Conservation (phyloP, 2,329 filamentous ascomycete species). For the Stagonosporopsis cucurbitacearum region DNA sequence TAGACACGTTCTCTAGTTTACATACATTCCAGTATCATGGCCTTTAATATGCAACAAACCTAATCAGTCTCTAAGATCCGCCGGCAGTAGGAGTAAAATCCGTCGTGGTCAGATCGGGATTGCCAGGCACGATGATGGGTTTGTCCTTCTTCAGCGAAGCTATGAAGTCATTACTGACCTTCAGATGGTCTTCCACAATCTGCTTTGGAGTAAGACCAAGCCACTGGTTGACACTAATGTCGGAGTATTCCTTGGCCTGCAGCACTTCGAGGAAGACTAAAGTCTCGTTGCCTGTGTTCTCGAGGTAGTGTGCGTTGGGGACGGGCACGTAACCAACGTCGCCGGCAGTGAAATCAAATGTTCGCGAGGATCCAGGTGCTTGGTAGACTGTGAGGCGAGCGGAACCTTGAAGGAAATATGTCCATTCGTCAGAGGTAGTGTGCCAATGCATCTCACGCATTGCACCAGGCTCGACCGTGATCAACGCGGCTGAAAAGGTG, state of each 20-base stretch:
- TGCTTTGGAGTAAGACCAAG: slow-evolving; percentile 57
- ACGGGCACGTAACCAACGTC: slow-evolving; percentile 66
- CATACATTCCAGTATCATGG: not conserved
- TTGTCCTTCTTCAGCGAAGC: slow-evolving; percentile 48
- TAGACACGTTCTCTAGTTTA: not conserved
- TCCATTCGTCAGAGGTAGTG: slow-evolving; percentile 66
- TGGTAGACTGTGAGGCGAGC: slow-evolving; percentile 64
- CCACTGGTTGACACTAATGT: slow-evolving; percentile 66
- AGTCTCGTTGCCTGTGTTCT: slow-evolving; percentile 66
- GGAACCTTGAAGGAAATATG: slow-evolving; percentile 64
- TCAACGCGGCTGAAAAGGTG: slow-evolving; percentile 63
- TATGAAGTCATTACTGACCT: slow-evolving; percentile 34
- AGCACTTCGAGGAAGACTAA: slow-evolving; percentile 67
- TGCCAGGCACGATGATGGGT: slow-evolving; percentile 49
- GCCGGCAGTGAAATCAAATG: slow-evolving; percentile 66
- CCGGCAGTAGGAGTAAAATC: slow-evolving; percentile 38
- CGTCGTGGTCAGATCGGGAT: slow-evolving; percentile 45
- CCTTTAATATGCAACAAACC: not conserved
- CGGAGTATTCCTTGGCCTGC: slow-evolving; percentile 59
- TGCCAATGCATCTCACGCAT: slow-evolving; percentile 72
- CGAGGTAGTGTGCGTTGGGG: slow-evolving; percentile 64
- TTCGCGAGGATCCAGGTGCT: slow-evolving; percentile 58
- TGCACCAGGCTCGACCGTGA: slow-evolving; percentile 66
- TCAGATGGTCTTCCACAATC: slow-evolving; percentile 45
- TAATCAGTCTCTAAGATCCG: not conserved